Evolutionary conservation across 148 eudicot species (phyloP).

Genomic region (Camellia lanceoleosa): DNA sequence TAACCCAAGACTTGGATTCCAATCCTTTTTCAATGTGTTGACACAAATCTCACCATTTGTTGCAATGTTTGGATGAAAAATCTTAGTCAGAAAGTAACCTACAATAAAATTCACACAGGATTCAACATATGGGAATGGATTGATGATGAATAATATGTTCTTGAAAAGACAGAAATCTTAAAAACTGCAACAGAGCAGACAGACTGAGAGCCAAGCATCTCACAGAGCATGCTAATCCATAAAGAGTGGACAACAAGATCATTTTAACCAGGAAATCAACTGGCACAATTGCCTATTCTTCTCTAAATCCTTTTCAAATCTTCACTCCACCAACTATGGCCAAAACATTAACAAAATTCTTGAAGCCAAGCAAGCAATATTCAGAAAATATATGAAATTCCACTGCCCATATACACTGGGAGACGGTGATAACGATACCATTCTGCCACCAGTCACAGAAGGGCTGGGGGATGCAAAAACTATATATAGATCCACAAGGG

Average conservation of each 20-base stretch:
- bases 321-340: too few species aligned
- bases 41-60: constrained; percentile 90
- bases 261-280: not conserved
- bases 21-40: constrained; percentile 88
- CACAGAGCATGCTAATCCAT: not conserved
- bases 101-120: constrained; percentile 2
- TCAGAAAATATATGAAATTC: too few species aligned
- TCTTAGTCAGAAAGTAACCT: constrained; percentile 96
- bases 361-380: not conserved
- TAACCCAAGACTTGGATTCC: constrained; percentile 91
- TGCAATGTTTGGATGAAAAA: constrained; percentile 90
- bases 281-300: not conserved
- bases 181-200: not conserved
- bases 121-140: not conserved
- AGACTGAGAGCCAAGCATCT: not conserved
- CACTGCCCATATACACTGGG: too few species aligned
- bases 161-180: not conserved
- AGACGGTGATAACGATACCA: not conserved
- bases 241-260: not conserved
- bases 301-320: not conserved
- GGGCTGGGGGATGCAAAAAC: not conserved
- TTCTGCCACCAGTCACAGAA: not conserved
- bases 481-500: not conserved
- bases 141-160: not conserved
- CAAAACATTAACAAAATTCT: not conserved